A percentile compares a stretch with the other conserved stretches of the same genome.
Evolutionary conservation across 169 alveolate genomes (phyloP).

Genomic region (Amoebophrya sp.): DNA sequence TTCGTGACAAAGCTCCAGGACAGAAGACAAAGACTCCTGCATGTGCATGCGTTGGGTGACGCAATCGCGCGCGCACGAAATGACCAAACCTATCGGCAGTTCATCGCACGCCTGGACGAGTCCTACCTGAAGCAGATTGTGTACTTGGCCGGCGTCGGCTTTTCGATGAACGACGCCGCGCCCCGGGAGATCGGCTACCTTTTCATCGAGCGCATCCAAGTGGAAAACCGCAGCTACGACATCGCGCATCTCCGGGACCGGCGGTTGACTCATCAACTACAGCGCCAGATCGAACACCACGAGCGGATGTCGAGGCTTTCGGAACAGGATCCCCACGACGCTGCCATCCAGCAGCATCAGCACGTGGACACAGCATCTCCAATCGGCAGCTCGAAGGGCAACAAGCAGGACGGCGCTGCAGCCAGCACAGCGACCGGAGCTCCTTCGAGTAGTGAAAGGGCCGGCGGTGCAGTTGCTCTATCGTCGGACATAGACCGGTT

Average conservation of each 20-base stretch:
- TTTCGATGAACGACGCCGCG: neutral
- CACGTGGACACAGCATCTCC: too few relatives aligned
- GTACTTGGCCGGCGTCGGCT: neutral
- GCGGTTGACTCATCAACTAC: neutral
- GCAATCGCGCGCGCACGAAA: neutral
- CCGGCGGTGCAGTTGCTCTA: neutral
- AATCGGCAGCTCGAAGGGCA: neutral
- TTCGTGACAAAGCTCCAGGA: too few relatives aligned
- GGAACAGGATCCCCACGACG: neutral
- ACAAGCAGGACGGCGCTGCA: neutral
- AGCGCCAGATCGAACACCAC: neutral
- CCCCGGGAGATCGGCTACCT: constrained; percentile 6
- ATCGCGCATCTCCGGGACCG: neutral
- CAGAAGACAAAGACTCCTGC: too few relatives aligned
- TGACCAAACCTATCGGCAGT: neutral
- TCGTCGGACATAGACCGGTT: neutral
- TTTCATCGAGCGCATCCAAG: neutral
- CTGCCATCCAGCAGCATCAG: neutral
- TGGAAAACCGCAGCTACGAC: neutral
- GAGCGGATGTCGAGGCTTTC: neutral
- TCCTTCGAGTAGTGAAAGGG: neutral
- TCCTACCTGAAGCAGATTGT: neutral
- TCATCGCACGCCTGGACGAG: neutral
- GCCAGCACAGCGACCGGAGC: neutral
- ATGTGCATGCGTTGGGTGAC: neutral